Conservation (phyloP, 2,329 filamentous ascomycete genomes). For the Sclerotinia subarctica region DNA sequence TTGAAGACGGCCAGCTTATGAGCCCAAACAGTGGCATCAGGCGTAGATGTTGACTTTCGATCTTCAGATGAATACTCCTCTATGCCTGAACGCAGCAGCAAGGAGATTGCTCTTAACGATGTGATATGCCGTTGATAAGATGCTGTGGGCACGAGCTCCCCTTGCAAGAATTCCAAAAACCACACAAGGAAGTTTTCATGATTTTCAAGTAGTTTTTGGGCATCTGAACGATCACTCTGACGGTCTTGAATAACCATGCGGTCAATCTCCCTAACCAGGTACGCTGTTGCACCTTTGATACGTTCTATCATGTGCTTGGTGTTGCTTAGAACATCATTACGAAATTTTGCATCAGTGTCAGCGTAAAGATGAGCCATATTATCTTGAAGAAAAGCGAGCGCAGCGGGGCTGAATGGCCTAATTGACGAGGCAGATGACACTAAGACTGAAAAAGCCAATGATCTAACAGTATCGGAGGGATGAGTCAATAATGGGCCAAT, state of each 20-base stretch:
- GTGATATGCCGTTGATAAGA: slow-evolving; percentile 90
- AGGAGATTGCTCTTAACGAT: slow-evolving; percentile 66
- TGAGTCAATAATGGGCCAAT: slow-evolving; percentile 54
- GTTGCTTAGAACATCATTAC: slow-evolving; percentile 74
- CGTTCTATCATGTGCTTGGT: slow-evolving; percentile 75
- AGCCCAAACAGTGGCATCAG: slow-evolving; percentile 32
- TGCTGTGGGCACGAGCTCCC: slow-evolving; percentile 73
- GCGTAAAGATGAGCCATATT: slow-evolving; percentile 72
- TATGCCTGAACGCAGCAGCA: slow-evolving; percentile 52
- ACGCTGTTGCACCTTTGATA: slow-evolving; percentile 62
- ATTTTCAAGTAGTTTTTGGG: slow-evolving; percentile 35
- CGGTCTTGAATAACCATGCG: slow-evolving; percentile 14
- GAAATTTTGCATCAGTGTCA: slow-evolving; percentile 81
- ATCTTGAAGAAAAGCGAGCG: slow-evolving; percentile 60
- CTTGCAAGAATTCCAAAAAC: slow-evolving; percentile 69
- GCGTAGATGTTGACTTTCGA: neutral
- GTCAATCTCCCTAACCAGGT: slow-evolving; percentile 46
- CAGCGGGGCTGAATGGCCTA: slow-evolving; percentile 62
- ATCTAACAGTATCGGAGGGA: slow-evolving; percentile 62
- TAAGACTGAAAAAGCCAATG: slow-evolving; percentile 78
- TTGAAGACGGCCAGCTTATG: slow-evolving; percentile 41
- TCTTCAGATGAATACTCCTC: neutral
- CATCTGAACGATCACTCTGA: slow-evolving; percentile 15
- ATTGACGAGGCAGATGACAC: slow-evolving; percentile 73
- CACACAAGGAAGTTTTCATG: slow-evolving; percentile 67